These are phyloP conservation scores for Stentor roeselii DNA, from an alignment of 73 alveolate species.

Conservation along the genomic window DNA sequence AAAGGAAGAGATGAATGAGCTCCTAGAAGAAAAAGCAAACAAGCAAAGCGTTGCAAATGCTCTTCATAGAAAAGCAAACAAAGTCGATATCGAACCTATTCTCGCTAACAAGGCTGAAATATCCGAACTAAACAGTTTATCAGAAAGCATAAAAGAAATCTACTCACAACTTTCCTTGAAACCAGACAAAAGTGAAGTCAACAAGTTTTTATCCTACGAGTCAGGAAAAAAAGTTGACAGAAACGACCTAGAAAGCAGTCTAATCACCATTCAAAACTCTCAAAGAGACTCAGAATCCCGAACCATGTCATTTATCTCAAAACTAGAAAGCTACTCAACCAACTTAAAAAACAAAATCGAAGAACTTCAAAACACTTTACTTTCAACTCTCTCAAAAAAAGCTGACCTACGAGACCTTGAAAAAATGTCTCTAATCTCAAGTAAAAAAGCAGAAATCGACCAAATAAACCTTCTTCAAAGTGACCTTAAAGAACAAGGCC, in stretches of 20 bases:
- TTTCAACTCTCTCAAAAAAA: constrained; percentile 3
- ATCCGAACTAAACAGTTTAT: constrained; percentile 40
- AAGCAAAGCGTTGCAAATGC: constrained; percentile 88
- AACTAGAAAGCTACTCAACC: constrained; percentile 27
- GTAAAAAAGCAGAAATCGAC: constrained; percentile 27
- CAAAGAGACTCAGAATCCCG: constrained; percentile 1
- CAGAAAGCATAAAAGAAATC: constrained; percentile 31
- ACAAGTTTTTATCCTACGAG: constrained; percentile 41
- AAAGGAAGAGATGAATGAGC: constrained; percentile 71
- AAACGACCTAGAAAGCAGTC: constrained; percentile 13
- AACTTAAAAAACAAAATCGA: constrained; percentile 39
- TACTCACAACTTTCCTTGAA: constrained; percentile 29
- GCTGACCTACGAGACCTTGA: constrained; percentile 34
- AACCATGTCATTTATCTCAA: not conserved
- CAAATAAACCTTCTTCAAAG: constrained; percentile 29
- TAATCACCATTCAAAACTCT: not conserved
- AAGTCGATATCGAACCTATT: constrained; percentile 69
- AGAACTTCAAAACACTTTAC: constrained; percentile 31
- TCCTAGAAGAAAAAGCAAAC: constrained; percentile 76
- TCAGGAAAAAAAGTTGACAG: constrained; percentile 32
- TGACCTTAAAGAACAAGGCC: not conserved
- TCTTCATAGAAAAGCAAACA: constrained; percentile 88
- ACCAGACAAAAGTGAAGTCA: constrained; percentile 44
- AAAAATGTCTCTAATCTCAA: not conserved
- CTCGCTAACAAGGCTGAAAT: constrained; percentile 60